Conservation (phyloP, 768 basidiomycete species). For the Mrakia gelida region DNA sequence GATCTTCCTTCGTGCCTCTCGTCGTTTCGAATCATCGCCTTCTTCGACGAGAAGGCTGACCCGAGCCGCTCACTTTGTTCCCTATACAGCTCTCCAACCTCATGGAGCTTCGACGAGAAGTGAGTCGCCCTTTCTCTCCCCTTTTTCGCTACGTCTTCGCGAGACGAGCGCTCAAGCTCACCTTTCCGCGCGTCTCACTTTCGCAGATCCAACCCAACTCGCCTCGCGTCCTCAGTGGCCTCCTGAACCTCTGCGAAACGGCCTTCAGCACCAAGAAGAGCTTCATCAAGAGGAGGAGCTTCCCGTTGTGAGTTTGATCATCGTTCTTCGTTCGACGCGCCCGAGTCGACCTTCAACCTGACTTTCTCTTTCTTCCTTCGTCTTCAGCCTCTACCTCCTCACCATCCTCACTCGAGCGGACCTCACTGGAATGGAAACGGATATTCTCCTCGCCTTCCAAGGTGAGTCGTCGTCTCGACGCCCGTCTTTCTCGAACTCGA, state of each 20-base stretch:
- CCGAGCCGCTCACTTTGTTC: neutral
- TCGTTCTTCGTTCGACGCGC: neutral
- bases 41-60: neutral
- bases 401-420: constrained; percentile 28
- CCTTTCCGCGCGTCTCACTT: too few species aligned
- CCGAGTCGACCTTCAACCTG: neutral
- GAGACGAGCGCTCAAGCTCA: neutral
- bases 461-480: neutral
- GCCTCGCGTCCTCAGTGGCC: neutral
- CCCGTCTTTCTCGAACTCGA: too few species aligned
- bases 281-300: constrained; percentile 28
- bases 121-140: neutral
- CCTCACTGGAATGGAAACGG: constrained; percentile 25
- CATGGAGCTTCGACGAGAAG: constrained; percentile 17
- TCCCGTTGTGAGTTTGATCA: constrained; percentile 26
- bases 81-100: neutral
- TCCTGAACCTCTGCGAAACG: constrained; percentile 19
- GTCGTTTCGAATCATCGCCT: too few species aligned
- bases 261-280: constrained; percentile 31
- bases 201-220: constrained; percentile 26
- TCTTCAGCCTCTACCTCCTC: constrained; percentile 27
- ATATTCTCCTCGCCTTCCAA: constrained; percentile 24
- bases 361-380: neutral
- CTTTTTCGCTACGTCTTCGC: neutral
- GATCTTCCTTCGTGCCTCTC: too few species aligned